Base-by-base conservation (phyloP, 768 basidiomycete species). In the Strobilomyces echinocephalus region DNA sequence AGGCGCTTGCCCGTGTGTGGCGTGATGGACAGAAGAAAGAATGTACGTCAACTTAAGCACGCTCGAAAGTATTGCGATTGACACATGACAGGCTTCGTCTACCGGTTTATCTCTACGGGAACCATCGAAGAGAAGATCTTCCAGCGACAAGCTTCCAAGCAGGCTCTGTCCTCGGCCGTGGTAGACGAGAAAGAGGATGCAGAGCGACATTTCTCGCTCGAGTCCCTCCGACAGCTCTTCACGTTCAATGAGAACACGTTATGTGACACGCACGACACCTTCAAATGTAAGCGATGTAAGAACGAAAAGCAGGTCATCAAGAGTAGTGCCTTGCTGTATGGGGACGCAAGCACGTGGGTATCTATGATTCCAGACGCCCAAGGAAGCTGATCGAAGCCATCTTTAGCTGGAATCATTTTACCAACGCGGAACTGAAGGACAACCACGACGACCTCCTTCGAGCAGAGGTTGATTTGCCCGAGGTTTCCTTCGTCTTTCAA, bases 21-120 rank as follows among this genome's bases (percentile, higher is more conserved):
- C 89, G 95, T 73, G 95, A 99, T 65, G 95, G 95, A 0, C 95
- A 98, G 70, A 99, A 97, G 83, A 98, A 98, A 81, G 95, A 97
- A 73, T 99, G 95, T 94, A 64, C 49, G 88, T 66, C 21, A 16
- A 14, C 5, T 9, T 49, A 12, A 26, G 30, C n/a, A n/a, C 20
- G 8, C 38, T 39, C 2, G 5, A 38, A 8, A 12, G 46, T 44
- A 9, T 16, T 11, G 15, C 50, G 34, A 34, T 35, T 56, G 40
- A 58, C 43, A 28, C 15, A 2, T 39, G 21, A 4, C 46, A 95
- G 92, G 93, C 64, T 99, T 99, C 61, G 95, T 98, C 4, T 99
- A 98, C 69, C 91, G 95, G 21, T 99, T 98, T 72, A 95, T 97
- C 60, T 88, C 91, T 5, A 93, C 94, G 0, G 95, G 95, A 2